Evolutionary conservation across 768 basidiomycete genomes (phyloP), one percentile per base, ranked within the genome.

Genomic region (Gyrodon lividus): DNA sequence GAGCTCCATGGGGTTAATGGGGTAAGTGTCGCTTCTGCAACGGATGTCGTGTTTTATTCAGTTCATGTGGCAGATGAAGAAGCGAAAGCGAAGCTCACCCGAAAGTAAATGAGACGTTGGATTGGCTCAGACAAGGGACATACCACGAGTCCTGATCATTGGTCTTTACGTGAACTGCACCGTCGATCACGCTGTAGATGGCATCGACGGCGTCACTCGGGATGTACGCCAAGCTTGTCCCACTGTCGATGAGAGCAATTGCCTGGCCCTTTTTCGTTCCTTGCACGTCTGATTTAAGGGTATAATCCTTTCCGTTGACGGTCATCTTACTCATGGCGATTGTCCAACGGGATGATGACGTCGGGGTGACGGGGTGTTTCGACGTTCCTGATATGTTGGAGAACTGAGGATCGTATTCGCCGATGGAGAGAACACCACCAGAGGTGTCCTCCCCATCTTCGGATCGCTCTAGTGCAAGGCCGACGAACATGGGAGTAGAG

Each of bases 1-100:
- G 30, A 79, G 48, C 45, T 79, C 77, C 35, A 79, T 65, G 19
- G 77, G 77, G 47, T 79, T 74, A 43, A 79, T 67, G 12, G 74
- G 60, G 48, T 69, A 75, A 12, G 59, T 39, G 43, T 66, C 59
- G 28, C 61, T 66, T 8, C 74, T 72, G 43, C 33, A 24, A 16
- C 4, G 20, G 5, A 31, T 41, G 12, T 4, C 22, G 1, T 28
- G 24, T 33, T 33, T 2, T 2, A 4, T 12, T 20, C 37, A n/a
- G 17, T 6, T 4, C 16, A 13, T 22, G 16, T 37, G 13, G 17
- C 6, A 33, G 12, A 35, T 14, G 23, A 52, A 47, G 40, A 12
- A 9, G 9, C 4, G 5, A 24, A 41, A 5, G n/a, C 4, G 9
- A 48, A 41, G 56, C 40, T 50, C 6, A 57, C 53, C 43, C 50